Evolutionary conservation across 2,329 filamentous ascomycete genomes (phyloP).

Genomic region (Fusarium sp.): DNA sequence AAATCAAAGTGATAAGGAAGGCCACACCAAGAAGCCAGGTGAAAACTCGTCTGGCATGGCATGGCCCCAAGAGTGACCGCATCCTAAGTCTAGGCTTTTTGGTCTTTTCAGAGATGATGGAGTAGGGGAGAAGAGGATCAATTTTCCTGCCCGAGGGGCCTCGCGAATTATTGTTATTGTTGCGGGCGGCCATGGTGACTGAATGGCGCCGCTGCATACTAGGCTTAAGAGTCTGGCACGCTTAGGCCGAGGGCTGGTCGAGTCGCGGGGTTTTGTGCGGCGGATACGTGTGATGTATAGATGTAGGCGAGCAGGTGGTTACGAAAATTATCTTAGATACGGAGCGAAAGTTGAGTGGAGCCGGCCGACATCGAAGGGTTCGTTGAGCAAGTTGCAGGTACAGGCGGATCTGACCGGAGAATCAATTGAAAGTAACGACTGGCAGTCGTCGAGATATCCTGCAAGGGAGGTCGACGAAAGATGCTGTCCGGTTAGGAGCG

Average conservation of each 20-base stretch:
- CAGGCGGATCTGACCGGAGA: slow-evolving; percentile 27
- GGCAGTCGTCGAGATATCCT: slow-evolving; percentile 46
- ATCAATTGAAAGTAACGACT: slow-evolving; percentile 47
- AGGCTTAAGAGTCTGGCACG: slow-evolving; percentile 37
- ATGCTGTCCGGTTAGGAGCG: slow-evolving; percentile 36
- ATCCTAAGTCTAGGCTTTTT: slow-evolving; percentile 53
- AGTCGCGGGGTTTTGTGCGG: slow-evolving; percentile 17
- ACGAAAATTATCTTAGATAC: slow-evolving; percentile 36
- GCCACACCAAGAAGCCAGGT: slow-evolving; percentile 60
- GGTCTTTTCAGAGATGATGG: slow-evolving; percentile 49
- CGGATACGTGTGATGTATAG: slow-evolving; percentile 18
- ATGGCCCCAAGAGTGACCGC: slow-evolving; percentile 61
- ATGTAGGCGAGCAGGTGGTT: slow-evolving; percentile 20
- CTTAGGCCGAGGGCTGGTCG: slow-evolving; percentile 31
- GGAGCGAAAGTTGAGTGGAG: slow-evolving; percentile 42
- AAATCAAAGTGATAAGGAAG: slow-evolving; percentile 54
- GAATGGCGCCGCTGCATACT: slow-evolving; percentile 48
- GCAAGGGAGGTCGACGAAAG: slow-evolving; percentile 44
- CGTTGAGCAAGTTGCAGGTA: slow-evolving; percentile 36
- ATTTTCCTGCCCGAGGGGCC: slow-evolving; percentile 47
- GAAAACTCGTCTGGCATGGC: slow-evolving; percentile 63
- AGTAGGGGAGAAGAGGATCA: slow-evolving; percentile 51
- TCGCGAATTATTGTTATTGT: slow-evolving; percentile 49
- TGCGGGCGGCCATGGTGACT: slow-evolving; percentile 51
- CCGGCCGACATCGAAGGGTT: slow-evolving; percentile 45